phyloP scores from a whole-genome alignment of 441 rosid genomes.

The Kokia cookei region DNA sequence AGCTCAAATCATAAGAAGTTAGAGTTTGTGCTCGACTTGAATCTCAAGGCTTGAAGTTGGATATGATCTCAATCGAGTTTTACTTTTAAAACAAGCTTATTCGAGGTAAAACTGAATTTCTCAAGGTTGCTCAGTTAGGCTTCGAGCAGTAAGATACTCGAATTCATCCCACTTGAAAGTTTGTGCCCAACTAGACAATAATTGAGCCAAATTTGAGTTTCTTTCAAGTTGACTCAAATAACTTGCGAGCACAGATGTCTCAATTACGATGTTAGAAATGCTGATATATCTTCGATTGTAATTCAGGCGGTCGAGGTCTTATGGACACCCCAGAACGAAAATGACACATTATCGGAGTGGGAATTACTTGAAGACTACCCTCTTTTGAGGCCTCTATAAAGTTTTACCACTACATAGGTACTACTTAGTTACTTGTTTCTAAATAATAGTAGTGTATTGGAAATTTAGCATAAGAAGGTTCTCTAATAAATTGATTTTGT shows the following conservation, averaged over 20 bases:
- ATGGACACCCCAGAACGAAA: constrained; percentile 91
- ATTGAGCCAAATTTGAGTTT: background rate
- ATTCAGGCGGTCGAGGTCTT: constrained; percentile 83
- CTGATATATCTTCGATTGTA: constrained; percentile 4
- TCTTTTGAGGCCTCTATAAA: constrained; percentile 71
- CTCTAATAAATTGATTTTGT: too few species aligned
- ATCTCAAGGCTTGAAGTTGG: background rate
- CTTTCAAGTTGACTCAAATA: background rate
- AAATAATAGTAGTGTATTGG: too few species aligned
- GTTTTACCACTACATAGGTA: background rate
- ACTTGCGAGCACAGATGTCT: background rate
- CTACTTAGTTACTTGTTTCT: background rate
- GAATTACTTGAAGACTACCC: constrained; percentile 89
- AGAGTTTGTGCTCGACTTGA: background rate
- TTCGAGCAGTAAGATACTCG: background rate
- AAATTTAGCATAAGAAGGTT: too few species aligned
- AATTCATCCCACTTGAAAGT: background rate
- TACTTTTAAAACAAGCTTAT: background rate
- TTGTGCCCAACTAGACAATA: background rate
- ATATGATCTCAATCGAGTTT: background rate
- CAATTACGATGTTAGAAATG: background rate
- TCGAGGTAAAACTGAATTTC: background rate
- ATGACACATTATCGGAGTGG: constrained; percentile 59
- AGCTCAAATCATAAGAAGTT: too few species aligned
- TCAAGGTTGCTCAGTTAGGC: background rate